Base-by-base conservation (phyloP, 495 filamentous ascomycete species). In the Cetradonia linearis region DNA sequence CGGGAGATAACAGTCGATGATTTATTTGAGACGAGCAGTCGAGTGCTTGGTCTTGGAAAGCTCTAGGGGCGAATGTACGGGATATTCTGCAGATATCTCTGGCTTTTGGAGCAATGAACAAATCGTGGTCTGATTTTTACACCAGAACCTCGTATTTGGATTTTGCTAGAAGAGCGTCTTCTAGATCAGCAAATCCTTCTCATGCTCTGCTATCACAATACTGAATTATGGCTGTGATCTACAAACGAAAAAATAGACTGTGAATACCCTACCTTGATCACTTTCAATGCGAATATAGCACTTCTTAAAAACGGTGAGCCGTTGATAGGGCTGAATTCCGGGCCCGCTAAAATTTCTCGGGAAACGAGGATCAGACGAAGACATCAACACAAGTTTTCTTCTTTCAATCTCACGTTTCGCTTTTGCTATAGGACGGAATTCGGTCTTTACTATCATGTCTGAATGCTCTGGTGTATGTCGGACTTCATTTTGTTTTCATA, bases 281-380 rank as follows among this genome's bases (percentile, higher is more conserved):
- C 33, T 20, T 46, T 25, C 1, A 46, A 46, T 20, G 23, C 20
- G 25, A 10, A 46, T 46, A 10, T 46, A 23, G 42, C 3, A 46
- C 0, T 11, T 5, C 13, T 5, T 46, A 46, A 10, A 8, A 25
- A 46, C 5, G 42, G 42, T 13, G 42, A 46, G 9, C 42, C 33
- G 56, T 50, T 53, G 34, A 59, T 59, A 60, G 44, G 58, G 58
- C 58, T 54, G 58, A 54, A 28, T 25, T 18, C 20, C 38, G 1
- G 5, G 28, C 14, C n/a, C 34, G 25, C 47, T 36, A 48, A 58
- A 48, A 46, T 7, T 53, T 11, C 34, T n/a, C 23, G 3, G 14
- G 5, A 33, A 42, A 18, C 23, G 6, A 6, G 38, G 14, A 38
- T 0, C 11, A 44, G 44, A 44, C 28, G 13, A 53, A 7, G 20